Evolutionary conservation across 2,329 filamentous ascomycete genomes (phyloP).

Genomic region (Chrysoporthe deuterocubensis): DNA sequence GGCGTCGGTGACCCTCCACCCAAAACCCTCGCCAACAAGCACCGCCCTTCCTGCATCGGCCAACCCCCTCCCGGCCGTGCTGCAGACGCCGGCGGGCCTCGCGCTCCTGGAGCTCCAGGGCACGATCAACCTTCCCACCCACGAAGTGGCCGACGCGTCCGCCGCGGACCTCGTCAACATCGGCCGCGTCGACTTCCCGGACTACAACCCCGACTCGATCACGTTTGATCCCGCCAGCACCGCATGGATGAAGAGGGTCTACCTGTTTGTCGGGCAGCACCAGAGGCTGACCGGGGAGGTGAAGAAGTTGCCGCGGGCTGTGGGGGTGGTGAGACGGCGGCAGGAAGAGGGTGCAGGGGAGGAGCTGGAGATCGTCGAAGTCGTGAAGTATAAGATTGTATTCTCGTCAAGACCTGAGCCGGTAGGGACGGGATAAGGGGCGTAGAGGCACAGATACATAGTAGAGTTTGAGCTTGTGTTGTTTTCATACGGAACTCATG

Average conservation of each 20-base stretch:
- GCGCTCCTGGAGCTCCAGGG: constrained; percentile 93
- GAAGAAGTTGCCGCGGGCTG: constrained; percentile 78
- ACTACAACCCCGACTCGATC: constrained; percentile 61
- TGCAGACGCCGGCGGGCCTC: constrained; percentile 87
- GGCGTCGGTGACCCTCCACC: constrained; percentile 46
- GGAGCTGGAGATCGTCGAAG: constrained; percentile 81
- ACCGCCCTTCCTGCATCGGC: constrained; percentile 31
- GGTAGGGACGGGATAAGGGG: constrained; percentile 55
- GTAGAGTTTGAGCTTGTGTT: neutral
- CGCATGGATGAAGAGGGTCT: constrained; percentile 87
- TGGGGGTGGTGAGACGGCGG: constrained; percentile 75
- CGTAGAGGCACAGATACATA: neutral
- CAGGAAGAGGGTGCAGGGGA: constrained; percentile 52
- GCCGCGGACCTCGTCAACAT: constrained; percentile 41
- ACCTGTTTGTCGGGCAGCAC: constrained; percentile 86
- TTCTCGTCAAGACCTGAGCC: constrained; percentile 88
- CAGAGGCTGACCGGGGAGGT: constrained; percentile 89
- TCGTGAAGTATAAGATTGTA: constrained; percentile 84
- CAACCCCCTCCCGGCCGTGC: constrained; percentile 74
- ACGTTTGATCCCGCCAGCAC: constrained; percentile 52
- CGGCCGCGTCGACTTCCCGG: constrained; percentile 48
- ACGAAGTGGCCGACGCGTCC: constrained; percentile 35
- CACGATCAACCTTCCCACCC: constrained; percentile 74
- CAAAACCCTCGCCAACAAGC: constrained; percentile 14
- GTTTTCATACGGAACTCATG: neutral